These are phyloP conservation scores for Allodekkera sacchari DNA, from an alignment of 805 yeast genomes.

Conservation along the genomic window DNA sequence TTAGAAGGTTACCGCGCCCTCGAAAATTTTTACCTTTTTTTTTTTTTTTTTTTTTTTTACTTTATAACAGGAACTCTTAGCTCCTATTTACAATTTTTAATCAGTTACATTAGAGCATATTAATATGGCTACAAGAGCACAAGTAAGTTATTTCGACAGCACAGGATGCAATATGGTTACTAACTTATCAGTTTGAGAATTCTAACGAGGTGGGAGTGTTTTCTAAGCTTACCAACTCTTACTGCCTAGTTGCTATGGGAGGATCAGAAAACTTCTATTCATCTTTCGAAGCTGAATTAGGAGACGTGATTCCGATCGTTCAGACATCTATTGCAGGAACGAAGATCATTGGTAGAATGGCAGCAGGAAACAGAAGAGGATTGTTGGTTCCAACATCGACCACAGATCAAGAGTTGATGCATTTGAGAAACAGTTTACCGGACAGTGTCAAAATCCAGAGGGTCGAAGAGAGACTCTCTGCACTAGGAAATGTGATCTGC, in stretches of 20 bases:
- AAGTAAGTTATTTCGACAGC: slow-evolving; percentile 21
- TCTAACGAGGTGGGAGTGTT: slow-evolving; percentile 91
- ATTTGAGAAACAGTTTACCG: slow-evolving; percentile 91
- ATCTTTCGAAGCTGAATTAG: slow-evolving; percentile 95
- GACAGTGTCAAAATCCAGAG: slow-evolving; percentile 93
- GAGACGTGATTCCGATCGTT: slow-evolving; percentile 92
- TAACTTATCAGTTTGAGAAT: slow-evolving; percentile 50
- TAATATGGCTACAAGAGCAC: slow-evolving; percentile 62
- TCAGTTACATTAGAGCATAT: not conserved
- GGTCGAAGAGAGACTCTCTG: slow-evolving; percentile 95
- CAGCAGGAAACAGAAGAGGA: slow-evolving; percentile 98
- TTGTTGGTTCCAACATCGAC: slow-evolving; percentile 95
- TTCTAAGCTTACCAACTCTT: slow-evolving; percentile 90
- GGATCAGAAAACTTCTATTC: slow-evolving; percentile 82
- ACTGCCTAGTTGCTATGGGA: slow-evolving; percentile 93
- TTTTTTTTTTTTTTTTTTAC: not conserved
- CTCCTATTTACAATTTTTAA: not conserved
- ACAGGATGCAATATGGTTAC: slow-evolving; percentile 1
- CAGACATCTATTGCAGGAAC: slow-evolving; percentile 98
- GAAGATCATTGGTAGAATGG: slow-evolving; percentile 95
- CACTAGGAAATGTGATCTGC: slow-evolving; percentile 95
- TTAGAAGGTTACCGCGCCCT: too few species aligned
- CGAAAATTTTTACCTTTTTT: not conserved
- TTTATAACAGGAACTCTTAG: not conserved
- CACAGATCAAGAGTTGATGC: slow-evolving; percentile 97